Evolutionary conservation across 495 filamentous ascomycete genomes (phyloP), one percentile per base, ranked within the genome.

Genomic region (Thozetella sp.): DNA sequence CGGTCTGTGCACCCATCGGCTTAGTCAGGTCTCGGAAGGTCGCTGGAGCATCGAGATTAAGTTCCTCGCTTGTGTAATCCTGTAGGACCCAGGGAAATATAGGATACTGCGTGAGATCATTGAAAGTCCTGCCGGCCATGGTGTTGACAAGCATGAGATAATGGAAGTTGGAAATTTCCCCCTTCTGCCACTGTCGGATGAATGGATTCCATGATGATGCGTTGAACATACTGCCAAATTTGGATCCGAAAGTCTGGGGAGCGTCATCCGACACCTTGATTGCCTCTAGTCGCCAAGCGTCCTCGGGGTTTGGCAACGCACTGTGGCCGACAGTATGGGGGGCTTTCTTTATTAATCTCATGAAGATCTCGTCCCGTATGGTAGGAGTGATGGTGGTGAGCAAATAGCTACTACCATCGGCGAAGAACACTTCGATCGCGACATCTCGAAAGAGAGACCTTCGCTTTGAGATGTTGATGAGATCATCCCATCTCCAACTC

Each of bases 71-170:
- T 2, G 92, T 95, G 72, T 98, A 98, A 68, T 99, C 93, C 3
- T 93, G 92, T 24, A 99, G 73, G 15, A 99, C 88, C 95, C 95
- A 99, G 12, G 95, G 95, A 66, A 99, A 99, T 22, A 99, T 94
- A 0, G 95, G 95, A 67, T 99, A 99, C 62, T 98, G 96, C 1
- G 95, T 99, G 11, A 99, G 78, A 71, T 99, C 95, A 67, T 99
- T 99, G 81, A 99, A 99, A 0, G 95, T 98, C 53, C 95, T 81
- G 26, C 95, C 95, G 20, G 95, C 95, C 82, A 98, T 92, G 4
- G 96, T 98, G 67, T 99, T 99, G 69, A 99, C 85, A 46, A 97
- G 83, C 96, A 99, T 98, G 25, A 99, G 83, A 72, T 99, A 99
- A 71, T 97, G 93, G 67, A 98, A 99, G 70, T 99, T 99, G 4